Conservation (phyloP, 768 basidiomycete species). For the Lactarius deliciosus region DNA sequence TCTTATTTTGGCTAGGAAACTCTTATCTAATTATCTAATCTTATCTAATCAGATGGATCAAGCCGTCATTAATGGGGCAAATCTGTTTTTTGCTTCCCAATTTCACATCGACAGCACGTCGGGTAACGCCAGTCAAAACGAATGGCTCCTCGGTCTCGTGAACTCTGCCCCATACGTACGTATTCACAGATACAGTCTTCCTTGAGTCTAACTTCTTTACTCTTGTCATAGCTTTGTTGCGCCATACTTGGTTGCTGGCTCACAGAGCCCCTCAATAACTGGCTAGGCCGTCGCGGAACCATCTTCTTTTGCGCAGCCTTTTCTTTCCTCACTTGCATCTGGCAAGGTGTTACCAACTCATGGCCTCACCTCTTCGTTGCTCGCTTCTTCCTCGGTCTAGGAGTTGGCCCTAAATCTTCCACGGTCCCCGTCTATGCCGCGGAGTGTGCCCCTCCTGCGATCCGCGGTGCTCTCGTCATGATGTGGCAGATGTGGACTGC, state of each 20-base stretch:
- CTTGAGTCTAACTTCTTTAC: slow-evolving; percentile 1
- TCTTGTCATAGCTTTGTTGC: slow-evolving; percentile 45
- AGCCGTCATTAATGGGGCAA: slow-evolving; percentile 57
- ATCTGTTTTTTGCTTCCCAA: slow-evolving; percentile 53
- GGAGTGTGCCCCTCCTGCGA: slow-evolving; percentile 75
- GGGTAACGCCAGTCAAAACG: slow-evolving; percentile 42
- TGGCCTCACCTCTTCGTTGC: slow-evolving; percentile 60
- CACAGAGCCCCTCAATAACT: slow-evolving; percentile 66
- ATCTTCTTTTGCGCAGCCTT: slow-evolving; percentile 50
- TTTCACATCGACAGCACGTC: slow-evolving; percentile 49
- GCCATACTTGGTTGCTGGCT: slow-evolving; percentile 61
- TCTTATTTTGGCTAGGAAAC: slow-evolving; percentile 15
- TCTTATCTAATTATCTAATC: slow-evolving; percentile 17
- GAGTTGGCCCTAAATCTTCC: slow-evolving; percentile 58
- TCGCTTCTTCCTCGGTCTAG: slow-evolving; percentile 53
- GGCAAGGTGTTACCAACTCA: slow-evolving; percentile 53
- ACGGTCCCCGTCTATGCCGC: slow-evolving; percentile 68
- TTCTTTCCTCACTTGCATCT: slow-evolving; percentile 50
- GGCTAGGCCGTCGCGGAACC: slow-evolving; percentile 52
- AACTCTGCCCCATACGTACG: slow-evolving; percentile 64
- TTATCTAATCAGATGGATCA: slow-evolving; percentile 44
- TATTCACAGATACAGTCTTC: slow-evolving; percentile 18
- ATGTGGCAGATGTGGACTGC: slow-evolving; percentile 90
- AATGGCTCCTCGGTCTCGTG: slow-evolving; percentile 76
- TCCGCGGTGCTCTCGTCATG: slow-evolving; percentile 91